A percentile compares a stretch with the other conserved stretches of the same genome.
These are phyloP conservation scores for Tetrahymena malaccensis DNA, from an alignment of 73 alveolate genomes.

Conservation along the genomic window DNA sequence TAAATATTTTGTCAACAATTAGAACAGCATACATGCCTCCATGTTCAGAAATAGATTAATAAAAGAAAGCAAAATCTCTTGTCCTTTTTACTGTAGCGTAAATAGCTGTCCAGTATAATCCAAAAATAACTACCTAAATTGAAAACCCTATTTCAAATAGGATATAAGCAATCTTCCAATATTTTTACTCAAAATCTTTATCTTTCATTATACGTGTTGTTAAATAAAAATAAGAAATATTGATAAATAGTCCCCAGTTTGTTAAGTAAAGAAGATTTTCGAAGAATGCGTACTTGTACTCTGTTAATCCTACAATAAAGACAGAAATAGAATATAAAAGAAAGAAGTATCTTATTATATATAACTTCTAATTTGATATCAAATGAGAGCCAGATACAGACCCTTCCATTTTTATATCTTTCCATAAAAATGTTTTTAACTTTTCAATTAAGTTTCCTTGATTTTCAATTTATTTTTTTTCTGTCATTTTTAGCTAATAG, in stretches of 20 bases:
- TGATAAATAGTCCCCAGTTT: not conserved
- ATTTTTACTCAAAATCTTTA: not conserved
- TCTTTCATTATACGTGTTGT: not conserved
- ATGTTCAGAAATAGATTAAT: not conserved
- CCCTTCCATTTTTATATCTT: not conserved
- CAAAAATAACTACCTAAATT: not conserved
- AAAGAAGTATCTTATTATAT: not conserved
- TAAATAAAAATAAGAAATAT: not conserved
- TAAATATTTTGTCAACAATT: not conserved
- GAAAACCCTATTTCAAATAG: not conserved
- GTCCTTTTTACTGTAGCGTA: not conserved
- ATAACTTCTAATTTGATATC: not conserved
- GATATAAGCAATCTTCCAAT: not conserved
- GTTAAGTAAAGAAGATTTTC: not conserved
- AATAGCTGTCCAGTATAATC: not conserved
- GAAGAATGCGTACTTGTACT: not conserved
- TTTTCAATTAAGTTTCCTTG: not conserved
- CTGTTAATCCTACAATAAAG: not conserved
- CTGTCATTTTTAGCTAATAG: not conserved
- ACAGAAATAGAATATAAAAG: not conserved
- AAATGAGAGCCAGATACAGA: not conserved
- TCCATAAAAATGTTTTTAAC: not conserved
- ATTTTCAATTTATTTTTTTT: too few species aligned
- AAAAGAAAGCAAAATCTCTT: not conserved
- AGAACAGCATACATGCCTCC: not conserved